These are phyloP conservation scores for Morella rubra DNA, from an alignment of 306 rosid genomes.

Conservation along the genomic window DNA sequence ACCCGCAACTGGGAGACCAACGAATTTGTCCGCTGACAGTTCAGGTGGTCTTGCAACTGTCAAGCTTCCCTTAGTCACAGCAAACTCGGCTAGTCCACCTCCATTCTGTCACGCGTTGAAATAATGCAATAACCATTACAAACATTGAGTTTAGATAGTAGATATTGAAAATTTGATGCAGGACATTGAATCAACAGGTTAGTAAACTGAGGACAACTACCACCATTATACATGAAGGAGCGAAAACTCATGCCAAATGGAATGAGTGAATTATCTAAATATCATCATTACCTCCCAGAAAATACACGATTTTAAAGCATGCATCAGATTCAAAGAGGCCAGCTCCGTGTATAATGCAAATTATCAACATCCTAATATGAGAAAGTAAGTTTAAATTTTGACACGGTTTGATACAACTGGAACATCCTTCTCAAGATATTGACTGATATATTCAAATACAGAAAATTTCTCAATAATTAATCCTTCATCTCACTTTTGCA, in stretches of 20 bases:
- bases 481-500: not conserved
- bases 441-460: not conserved
- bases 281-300: not conserved
- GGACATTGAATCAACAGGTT: not conserved
- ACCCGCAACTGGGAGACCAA: constrained; percentile 65
- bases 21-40: constrained; percentile 54
- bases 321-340: not conserved
- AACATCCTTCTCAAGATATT: not conserved
- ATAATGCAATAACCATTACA: not conserved
- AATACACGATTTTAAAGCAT: not conserved
- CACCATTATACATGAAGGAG: not conserved
- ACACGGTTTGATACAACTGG: too few relatives aligned
- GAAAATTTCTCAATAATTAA: not conserved
- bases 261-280: not conserved
- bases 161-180: not conserved
- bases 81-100: constrained; percentile 76
- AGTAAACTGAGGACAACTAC: not conserved
- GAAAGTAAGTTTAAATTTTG: too few relatives aligned
- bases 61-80: constrained; percentile 44
- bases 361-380: too few relatives aligned
- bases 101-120: constrained; percentile 45
- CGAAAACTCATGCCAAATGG: not conserved
- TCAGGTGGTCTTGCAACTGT: constrained; percentile 50
- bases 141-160: not conserved
- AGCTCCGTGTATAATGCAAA: not conserved